Conservation (phyloP, 192 early-diverging fungal genomes). For the Geranomyces michiganensis region DNA sequence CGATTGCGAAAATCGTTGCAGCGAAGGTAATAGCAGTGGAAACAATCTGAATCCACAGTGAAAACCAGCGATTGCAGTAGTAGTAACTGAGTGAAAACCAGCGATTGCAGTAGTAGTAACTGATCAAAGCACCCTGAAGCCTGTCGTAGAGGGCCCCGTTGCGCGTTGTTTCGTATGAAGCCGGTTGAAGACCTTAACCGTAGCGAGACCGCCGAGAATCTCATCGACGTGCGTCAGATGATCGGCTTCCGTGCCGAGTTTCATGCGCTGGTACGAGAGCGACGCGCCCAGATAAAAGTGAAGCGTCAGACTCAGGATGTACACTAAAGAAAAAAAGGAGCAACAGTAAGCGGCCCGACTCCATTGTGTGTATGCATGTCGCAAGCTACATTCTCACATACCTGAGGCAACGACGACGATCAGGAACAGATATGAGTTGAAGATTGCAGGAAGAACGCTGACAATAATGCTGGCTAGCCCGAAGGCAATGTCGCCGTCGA, state of each 20-base stretch:
- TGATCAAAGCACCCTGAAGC: constrained; percentile 22
- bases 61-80: constrained; percentile 35
- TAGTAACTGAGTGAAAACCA: constrained; percentile 36
- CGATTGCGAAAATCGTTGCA: constrained; percentile 55
- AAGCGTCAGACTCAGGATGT: constrained; percentile 8
- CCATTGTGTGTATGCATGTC: constrained; percentile 16
- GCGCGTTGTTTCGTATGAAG: neutral
- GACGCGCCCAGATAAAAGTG: constrained; percentile 73
- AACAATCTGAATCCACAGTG: constrained; percentile 21
- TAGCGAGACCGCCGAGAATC: constrained; percentile 18
- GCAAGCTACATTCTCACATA: constrained; percentile 18
- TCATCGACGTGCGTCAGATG: constrained; percentile 30
- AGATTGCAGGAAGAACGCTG: constrained; percentile 35
- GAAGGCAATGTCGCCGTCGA: constrained; percentile 52
- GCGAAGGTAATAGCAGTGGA: constrained; percentile 60
- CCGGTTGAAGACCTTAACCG: constrained; percentile 10
- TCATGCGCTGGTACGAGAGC: constrained; percentile 81
- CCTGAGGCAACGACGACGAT: neutral
- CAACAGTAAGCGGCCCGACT: constrained; percentile 29
- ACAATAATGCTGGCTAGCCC: constrained; percentile 16
- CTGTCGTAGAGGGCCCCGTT: constrained; percentile 13
- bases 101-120: constrained; percentile 21
- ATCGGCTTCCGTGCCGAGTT: constrained; percentile 72
- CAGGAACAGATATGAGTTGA: constrained; percentile 6
- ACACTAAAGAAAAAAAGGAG: neutral